Evolutionary conservation across 2,329 filamentous ascomycete species (phyloP).

Genomic region (Arthrobotrys conoides): DNA sequence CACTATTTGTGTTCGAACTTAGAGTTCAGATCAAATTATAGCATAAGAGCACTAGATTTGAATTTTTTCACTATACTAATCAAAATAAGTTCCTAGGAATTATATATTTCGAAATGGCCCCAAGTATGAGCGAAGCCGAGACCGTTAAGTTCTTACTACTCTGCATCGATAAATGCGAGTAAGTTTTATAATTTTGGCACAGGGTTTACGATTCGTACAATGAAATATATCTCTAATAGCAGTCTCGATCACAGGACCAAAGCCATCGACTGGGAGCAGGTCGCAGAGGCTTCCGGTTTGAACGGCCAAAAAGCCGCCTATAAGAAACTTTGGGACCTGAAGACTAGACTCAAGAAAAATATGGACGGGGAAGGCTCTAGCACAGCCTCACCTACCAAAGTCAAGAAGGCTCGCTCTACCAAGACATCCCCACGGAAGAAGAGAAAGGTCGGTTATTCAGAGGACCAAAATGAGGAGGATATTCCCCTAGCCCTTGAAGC

Average conservation of each 20-base stretch:
- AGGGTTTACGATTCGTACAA: too few relatives aligned
- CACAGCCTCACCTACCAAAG: slow-evolving; percentile 10
- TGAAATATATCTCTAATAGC: neutral
- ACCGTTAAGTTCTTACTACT: slow-evolving; percentile 47
- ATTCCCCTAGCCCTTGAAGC: neutral
- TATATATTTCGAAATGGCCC: slow-evolving; percentile 31
- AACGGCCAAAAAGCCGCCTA: slow-evolving; percentile 53
- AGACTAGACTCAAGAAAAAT: slow-evolving; percentile 27
- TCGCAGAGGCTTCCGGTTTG: slow-evolving; percentile 33
- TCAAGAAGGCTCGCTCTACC: slow-evolving; percentile 32
- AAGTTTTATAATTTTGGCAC: slow-evolving; percentile 19
- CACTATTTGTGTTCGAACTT: too few relatives aligned
- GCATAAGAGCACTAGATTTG: too few relatives aligned
- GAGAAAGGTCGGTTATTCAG: slow-evolving; percentile 4
- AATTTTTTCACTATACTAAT: too few relatives aligned
- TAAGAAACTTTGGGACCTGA: slow-evolving; percentile 51
- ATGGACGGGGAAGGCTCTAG: neutral
- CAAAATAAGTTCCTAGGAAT: neutral
- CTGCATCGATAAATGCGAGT: slow-evolving; percentile 59
- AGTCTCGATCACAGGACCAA: slow-evolving; percentile 33
- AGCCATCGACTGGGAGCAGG: slow-evolving; percentile 46
- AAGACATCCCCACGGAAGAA: slow-evolving; percentile 39
- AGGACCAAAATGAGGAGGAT: slow-evolving; percentile 6
- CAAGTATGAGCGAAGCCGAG: slow-evolving; percentile 34
- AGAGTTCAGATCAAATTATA: too few relatives aligned